Percentiles rank a stretch among this genome's conserved stretches.
Evolutionary conservation across 2,329 filamentous ascomycete genomes (phyloP).

Genomic region (Xylaria sp.): DNA sequence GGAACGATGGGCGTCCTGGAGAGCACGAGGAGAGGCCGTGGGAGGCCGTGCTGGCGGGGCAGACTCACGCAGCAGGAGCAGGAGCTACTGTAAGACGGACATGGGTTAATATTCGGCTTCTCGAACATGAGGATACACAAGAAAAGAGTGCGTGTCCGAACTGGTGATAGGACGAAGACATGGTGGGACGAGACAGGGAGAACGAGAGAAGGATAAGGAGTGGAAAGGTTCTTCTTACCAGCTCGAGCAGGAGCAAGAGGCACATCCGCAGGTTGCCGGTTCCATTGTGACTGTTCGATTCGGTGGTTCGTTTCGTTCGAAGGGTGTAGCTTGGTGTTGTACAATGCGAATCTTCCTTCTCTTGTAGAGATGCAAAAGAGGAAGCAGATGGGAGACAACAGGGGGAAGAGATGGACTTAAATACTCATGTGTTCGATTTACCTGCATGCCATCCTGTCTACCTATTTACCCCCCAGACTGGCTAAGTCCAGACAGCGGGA

Average conservation of each 20-base stretch:
- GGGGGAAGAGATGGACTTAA: no score
- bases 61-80: conserved; percentile 34
- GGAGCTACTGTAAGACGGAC: conserved; percentile 23
- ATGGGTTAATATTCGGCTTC: conserved; percentile 10
- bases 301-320: conserved; percentile 1
- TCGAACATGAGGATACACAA: no score
- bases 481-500: no score
- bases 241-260: conserved; percentile 31
- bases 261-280: conserved; percentile 31
- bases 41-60: not conserved
- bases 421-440: no score
- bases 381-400: not conserved
- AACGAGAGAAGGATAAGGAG: not conserved
- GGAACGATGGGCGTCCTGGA: conserved; percentile 4
- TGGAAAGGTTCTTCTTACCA: conserved; percentile 26
- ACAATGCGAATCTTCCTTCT: not conserved
- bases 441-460: no score
- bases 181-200: not conserved
- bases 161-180: not conserved
- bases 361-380: no score
- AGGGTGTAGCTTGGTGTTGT: conserved; percentile 4
- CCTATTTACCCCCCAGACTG: no score
- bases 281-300: conserved; percentile 24
- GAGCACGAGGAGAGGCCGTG: not conserved
- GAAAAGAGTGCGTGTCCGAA: no score